Conservation (phyloP, 495 filamentous ascomycete species). For the Daldinia decipiens region DNA sequence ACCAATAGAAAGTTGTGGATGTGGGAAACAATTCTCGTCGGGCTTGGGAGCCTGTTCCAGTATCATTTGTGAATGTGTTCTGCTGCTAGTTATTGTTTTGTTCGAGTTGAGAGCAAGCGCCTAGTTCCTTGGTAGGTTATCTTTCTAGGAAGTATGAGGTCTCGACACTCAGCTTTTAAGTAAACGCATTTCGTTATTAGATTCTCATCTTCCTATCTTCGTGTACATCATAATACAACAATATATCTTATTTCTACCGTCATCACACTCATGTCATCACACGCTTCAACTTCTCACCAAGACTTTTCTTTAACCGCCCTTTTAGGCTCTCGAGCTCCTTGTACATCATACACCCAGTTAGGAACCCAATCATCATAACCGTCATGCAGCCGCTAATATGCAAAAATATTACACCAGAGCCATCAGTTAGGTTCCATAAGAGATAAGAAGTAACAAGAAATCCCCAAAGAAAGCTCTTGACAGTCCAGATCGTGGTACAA, state of each 20-base stretch:
- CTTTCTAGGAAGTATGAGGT: not conserved
- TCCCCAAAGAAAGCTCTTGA: not conserved
- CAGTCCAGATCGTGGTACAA: not conserved
- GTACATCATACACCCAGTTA: conserved; percentile 1
- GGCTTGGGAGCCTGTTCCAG: not conserved
- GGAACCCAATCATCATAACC: not conserved
- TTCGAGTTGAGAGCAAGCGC: not conserved
- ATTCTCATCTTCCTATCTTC: not conserved
- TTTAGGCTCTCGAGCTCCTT: conserved; percentile 1
- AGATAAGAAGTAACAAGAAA: not conserved
- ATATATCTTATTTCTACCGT: not conserved
- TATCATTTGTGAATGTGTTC: not conserved
- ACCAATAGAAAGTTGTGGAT: conserved; percentile 41
- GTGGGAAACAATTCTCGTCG: conserved; percentile 13
- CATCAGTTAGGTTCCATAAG: not conserved
- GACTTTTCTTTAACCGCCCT: not conserved
- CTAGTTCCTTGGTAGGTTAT: not conserved
- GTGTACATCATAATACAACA: conserved; percentile 10
- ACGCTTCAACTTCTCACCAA: not conserved
- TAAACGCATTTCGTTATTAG: not conserved
- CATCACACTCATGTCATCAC: not conserved
- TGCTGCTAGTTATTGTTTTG: not conserved
- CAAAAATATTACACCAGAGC: conserved; percentile 1
- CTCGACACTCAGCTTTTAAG: not conserved
- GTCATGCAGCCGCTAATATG: conserved; percentile 11